Percentiles rank a stretch among this genome's conserved stretches.
These are phyloP conservation scores for Microstegium vimineum DNA, from an alignment of 176 grass and related monocot species.

Conservation along the genomic window DNA sequence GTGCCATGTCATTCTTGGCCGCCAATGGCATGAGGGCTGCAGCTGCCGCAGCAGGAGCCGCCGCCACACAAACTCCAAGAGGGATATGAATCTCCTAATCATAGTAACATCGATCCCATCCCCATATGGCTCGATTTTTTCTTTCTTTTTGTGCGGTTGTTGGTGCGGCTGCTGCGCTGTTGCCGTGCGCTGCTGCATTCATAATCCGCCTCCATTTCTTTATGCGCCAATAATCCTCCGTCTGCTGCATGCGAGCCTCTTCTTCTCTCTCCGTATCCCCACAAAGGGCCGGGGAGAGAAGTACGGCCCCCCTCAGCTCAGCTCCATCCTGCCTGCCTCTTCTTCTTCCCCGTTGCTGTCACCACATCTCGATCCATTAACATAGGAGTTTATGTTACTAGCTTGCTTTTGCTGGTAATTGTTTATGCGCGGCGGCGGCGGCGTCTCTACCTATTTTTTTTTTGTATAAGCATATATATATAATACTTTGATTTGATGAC, in stretches of 20 bases:
- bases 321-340: too few species aligned
- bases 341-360: neutral
- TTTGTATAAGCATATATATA: neutral
- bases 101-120: constrained; percentile 46
- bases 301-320: neutral
- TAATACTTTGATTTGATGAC: neutral
- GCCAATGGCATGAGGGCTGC: constrained; percentile 41
- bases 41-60: neutral
- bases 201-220: constrained; percentile 24
- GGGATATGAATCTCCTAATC: constrained; percentile 61
- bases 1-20: neutral
- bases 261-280: constrained; percentile 47
- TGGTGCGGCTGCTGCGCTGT: constrained; percentile 42
- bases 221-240: neutral
- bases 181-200: constrained; percentile 40
- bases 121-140: constrained; percentile 14
- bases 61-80: constrained; percentile 50
- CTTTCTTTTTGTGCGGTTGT: constrained; percentile 59
- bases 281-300: constrained; percentile 35
- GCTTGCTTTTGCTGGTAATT: neutral
- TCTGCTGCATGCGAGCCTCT: too few species aligned
- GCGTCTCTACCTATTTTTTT: constrained; percentile 6
- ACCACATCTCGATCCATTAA: constrained; percentile 22
- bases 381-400: constrained; percentile 25
- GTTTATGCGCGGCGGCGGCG: neutral